phyloP scores from a whole-genome alignment of 1,284 basidiomycete genomes.

The Fomitopsis betulina region DNA sequence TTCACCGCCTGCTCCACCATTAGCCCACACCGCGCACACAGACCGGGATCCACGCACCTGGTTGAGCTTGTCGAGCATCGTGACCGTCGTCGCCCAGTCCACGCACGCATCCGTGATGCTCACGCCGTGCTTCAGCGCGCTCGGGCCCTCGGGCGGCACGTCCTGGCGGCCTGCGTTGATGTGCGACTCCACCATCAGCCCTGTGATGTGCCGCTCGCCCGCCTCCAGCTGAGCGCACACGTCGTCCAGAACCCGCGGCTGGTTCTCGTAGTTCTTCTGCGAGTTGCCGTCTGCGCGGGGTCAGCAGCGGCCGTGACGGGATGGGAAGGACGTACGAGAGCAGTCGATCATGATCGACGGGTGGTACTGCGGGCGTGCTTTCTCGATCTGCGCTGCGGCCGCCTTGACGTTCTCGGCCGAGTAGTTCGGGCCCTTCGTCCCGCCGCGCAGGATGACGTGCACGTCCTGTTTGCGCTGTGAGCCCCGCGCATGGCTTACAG shows the following conservation, averaged over 20 bases:
- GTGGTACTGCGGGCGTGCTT: constrained; percentile 58
- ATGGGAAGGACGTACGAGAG: constrained; percentile 49
- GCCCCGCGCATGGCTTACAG: neutral
- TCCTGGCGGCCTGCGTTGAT: constrained; percentile 87
- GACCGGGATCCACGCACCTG: constrained; percentile 32
- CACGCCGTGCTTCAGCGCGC: constrained; percentile 76
- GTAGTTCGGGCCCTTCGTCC: constrained; percentile 86
- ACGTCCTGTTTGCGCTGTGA: constrained; percentile 51
- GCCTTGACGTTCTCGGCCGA: constrained; percentile 70
- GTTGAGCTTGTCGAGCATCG: constrained; percentile 75
- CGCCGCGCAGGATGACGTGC: constrained; percentile 92
- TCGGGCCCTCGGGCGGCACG: constrained; percentile 58
- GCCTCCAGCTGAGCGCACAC: constrained; percentile 77
- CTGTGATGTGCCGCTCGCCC: constrained; percentile 81
- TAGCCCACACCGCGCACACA: neutral
- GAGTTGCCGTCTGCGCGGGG: constrained; percentile 76
- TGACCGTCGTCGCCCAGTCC: constrained; percentile 82
- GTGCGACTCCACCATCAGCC: constrained; percentile 97
- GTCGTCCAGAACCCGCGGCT: constrained; percentile 75
- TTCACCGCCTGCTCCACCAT: constrained; percentile 27
- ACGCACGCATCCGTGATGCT: constrained; percentile 95
- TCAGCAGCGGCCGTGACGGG: neutral
- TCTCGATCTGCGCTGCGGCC: constrained; percentile 66
- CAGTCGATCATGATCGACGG: constrained; percentile 86
- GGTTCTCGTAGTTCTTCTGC: constrained; percentile 88